Conservation (phyloP, 73 alveolate genomes). For the Paramecium tetraurelia region DNA sequence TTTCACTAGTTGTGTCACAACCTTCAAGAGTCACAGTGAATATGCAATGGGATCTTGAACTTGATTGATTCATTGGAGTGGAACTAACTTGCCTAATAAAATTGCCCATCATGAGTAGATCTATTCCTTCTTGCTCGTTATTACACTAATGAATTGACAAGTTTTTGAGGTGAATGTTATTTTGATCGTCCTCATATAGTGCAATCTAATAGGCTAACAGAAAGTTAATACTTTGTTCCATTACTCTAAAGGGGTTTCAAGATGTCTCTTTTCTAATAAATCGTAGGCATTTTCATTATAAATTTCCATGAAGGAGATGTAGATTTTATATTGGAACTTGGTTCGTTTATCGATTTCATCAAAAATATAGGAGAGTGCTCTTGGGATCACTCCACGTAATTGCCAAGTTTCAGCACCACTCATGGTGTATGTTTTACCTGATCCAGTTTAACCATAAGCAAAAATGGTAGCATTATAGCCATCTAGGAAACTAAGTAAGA, state of each 20-base stretch:
- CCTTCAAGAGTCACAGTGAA: slow-evolving; percentile 92
- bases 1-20: slow-evolving; percentile 1
- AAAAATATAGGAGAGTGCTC: slow-evolving; percentile 82
- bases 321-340: slow-evolving; percentile 72
- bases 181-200: slow-evolving; percentile 87
- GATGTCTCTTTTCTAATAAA: slow-evolving; percentile 85
- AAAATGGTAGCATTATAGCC: slow-evolving; percentile 96
- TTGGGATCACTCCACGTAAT: slow-evolving; percentile 93
- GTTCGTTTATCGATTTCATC: slow-evolving; percentile 79
- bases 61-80: slow-evolving; percentile 93
- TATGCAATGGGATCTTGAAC: slow-evolving; percentile 92
- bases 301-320: slow-evolving; percentile 91
- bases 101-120: slow-evolving; percentile 92
- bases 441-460: slow-evolving; percentile 98
- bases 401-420: slow-evolving; percentile 91
- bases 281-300: slow-evolving; percentile 97
- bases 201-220: slow-evolving; percentile 55
- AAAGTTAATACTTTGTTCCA: slow-evolving; percentile 76
- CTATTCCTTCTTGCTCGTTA: slow-evolving; percentile 90
- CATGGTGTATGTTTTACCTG: slow-evolving; percentile 97
- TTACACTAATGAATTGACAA: slow-evolving; percentile 84
- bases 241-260: slow-evolving; percentile 81
- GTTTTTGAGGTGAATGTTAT: slow-evolving; percentile 85
- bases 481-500: slow-evolving; percentile 79
- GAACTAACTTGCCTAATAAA: slow-evolving; percentile 85